Percentiles rank a stretch among this genome's conserved stretches.
phyloP scores from a whole-genome alignment of 2,329 filamentous ascomycete genomes.

The Laburnicola sp. region DNA sequence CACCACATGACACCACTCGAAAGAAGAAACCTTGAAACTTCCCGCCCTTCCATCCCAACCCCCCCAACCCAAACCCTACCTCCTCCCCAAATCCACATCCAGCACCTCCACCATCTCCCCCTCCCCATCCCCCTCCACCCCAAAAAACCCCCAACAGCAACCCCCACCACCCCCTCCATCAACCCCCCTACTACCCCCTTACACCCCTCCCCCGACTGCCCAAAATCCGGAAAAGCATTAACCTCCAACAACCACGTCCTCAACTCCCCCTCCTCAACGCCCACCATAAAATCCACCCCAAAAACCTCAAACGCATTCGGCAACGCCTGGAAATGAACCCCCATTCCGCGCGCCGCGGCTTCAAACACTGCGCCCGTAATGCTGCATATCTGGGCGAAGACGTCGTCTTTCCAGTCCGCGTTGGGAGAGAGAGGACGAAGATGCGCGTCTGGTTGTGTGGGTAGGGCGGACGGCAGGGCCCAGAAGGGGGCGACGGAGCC shows the following conservation, averaged over 20 bases:
- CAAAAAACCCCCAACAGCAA: slow-evolving; percentile 72
- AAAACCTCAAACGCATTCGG: slow-evolving; percentile 90
- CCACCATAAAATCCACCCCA: slow-evolving; percentile 84
- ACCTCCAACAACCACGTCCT: slow-evolving; percentile 81
- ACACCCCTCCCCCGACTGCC: slow-evolving; percentile 80
- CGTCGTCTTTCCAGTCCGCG: slow-evolving; percentile 57
- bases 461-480: slow-evolving; percentile 56
- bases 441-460: slow-evolving; percentile 20
- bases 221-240: slow-evolving; percentile 96
- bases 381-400: slow-evolving; percentile 74
- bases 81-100: slow-evolving; percentile 52
- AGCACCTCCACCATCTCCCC: slow-evolving; percentile 48
- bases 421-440: neutral
- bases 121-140: slow-evolving; percentile 16
- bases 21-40: neutral
- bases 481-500: slow-evolving; percentile 77
- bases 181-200: slow-evolving; percentile 72
- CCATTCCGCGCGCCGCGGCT: slow-evolving; percentile 80
- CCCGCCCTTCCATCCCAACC: neutral
- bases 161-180: slow-evolving; percentile 72
- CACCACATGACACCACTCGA: no score
- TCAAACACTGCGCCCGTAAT: slow-evolving; percentile 81
- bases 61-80: slow-evolving; percentile 17
- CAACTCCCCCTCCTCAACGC: slow-evolving; percentile 44
- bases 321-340: slow-evolving; percentile 87